Evolutionary conservation across 2,329 filamentous ascomycete species (phyloP).

Genomic region (Huntiella bhutanensis): DNA sequence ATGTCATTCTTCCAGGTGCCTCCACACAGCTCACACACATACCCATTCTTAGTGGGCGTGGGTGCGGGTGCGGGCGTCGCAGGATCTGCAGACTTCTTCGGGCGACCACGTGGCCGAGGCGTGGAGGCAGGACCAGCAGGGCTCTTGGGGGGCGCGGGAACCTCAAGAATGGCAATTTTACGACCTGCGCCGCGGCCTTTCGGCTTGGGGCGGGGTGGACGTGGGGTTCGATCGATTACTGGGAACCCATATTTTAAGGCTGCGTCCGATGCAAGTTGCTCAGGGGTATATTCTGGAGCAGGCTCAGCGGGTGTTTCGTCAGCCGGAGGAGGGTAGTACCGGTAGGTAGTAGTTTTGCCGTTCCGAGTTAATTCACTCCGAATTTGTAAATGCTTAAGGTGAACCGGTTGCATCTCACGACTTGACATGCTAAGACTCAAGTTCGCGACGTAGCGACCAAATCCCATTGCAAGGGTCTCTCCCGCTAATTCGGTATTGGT

Average conservation of each 20-base stretch:
- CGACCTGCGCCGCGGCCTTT: too few relatives aligned
- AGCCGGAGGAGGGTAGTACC: constrained; percentile 10
- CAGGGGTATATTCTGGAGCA: background rate
- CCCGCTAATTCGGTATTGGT: constrained; percentile 20
- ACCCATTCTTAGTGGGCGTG: background rate
- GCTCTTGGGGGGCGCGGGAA: background rate
- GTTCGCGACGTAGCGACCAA: constrained; percentile 19
- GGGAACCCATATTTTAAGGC: constrained; percentile 9
- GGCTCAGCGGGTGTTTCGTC: background rate
- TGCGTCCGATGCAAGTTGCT: background rate
- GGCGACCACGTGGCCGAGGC: background rate
- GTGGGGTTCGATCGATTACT: background rate
- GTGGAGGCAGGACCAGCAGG: background rate
- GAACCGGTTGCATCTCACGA: constrained; percentile 21
- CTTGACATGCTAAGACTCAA: constrained; percentile 14
- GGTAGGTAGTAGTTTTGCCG: constrained; percentile 11
- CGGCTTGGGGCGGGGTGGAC: background rate
- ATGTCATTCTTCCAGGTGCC: constrained; percentile 38
- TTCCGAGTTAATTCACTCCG: constrained; percentile 11
- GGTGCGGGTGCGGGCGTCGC: background rate
- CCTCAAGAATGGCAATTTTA: too few relatives aligned
- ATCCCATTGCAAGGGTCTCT: constrained; percentile 19
- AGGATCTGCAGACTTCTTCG: background rate
- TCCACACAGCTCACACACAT: constrained; percentile 31
- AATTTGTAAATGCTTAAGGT: constrained; percentile 23